Evolutionary conservation across 1,139 yeast species (phyloP), one percentile per base, ranked within the genome.

Genomic region (Yamadazyma oceani): DNA sequence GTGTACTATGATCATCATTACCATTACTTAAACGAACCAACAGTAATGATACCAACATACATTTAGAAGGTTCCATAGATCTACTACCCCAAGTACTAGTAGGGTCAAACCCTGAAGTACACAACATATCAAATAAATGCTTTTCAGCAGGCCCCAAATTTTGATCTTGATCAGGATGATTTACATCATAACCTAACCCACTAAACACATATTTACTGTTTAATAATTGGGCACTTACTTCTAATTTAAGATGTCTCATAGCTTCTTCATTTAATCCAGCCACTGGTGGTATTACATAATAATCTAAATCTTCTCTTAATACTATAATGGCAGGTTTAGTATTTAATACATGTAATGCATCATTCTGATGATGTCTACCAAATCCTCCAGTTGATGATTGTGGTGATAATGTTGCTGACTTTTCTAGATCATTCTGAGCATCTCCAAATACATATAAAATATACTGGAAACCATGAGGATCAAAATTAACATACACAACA

Each of bases 241-340:
- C 75, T 33, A 76, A 57, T 58, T 90, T 90, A 43, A 90, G 66
- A 32, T 70, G 68, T 49, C 78, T 75, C 74, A 89, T 81, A 36
- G 71, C 69, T 21, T 73, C 79, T 21, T 60, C 62, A 37, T 58
- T 53, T 33, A 78, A 60, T 1, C 84, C 84, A 3, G 68, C 58
- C 7, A 64, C 59, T 2, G 90, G 88, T 0, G 97, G 95, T 19
- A 92, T 81, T 42, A 95, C 87, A 60, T 90, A 94, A 62, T 79
- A 94, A 58, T 94, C 98, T 49, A 94, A 71, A 58, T 94, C 98
- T 60, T 94, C 99, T 44, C 97, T 73, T 40, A 94, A 70, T 3
- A 92, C 97, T 42, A 94, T 89, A 32, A 94, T 84, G 0, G 96
- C 88, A 0, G 98, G 97, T 51, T 88, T 85, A 40, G 80, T 81